These are phyloP conservation scores for Zea luxurians DNA, from an alignment of 176 grass and related monocot species.

Conservation along the genomic window DNA sequence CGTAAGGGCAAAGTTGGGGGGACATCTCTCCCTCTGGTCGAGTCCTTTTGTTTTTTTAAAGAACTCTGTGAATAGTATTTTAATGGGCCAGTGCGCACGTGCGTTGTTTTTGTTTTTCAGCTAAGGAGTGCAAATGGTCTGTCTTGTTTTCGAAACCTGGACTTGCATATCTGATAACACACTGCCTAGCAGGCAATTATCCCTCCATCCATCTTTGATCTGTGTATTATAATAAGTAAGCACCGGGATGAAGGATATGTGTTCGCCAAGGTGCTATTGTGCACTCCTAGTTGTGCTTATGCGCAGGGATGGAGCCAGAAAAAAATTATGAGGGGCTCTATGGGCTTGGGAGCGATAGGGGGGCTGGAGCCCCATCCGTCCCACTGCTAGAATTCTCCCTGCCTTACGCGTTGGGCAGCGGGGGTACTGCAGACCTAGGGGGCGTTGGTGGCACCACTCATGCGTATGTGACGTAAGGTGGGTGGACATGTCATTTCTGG, in stretches of 20 bases:
- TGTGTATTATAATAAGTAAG: too few relatives aligned
- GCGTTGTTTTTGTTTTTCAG: neutral
- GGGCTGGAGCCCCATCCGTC: too few relatives aligned
- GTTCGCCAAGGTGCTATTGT: too few relatives aligned
- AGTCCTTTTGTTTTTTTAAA: neutral
- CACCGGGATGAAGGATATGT: too few relatives aligned
- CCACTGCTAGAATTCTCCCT: too few relatives aligned
- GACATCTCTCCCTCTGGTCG: neutral
- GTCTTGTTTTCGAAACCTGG: neutral
- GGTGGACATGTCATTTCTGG: too few relatives aligned
- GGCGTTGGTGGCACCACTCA: neutral
- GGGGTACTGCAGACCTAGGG: neutral
- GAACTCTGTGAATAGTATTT: neutral
- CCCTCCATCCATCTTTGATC: slow-evolving; percentile 1
- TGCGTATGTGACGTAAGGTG: too few relatives aligned
- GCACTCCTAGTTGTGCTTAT: too few relatives aligned
- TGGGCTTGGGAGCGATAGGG: too few relatives aligned
- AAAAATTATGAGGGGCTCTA: too few relatives aligned
- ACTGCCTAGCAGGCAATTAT: neutral
- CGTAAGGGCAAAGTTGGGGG: neutral
- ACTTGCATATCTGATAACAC: neutral
- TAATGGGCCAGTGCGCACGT: neutral
- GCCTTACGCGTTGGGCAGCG: neutral
- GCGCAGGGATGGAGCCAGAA: too few relatives aligned
- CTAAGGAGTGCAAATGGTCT: neutral